Evolutionary conservation across 2,329 filamentous ascomycete genomes (phyloP), one percentile per base, ranked within the genome.

Genomic region (Nannizzia gypsea): DNA sequence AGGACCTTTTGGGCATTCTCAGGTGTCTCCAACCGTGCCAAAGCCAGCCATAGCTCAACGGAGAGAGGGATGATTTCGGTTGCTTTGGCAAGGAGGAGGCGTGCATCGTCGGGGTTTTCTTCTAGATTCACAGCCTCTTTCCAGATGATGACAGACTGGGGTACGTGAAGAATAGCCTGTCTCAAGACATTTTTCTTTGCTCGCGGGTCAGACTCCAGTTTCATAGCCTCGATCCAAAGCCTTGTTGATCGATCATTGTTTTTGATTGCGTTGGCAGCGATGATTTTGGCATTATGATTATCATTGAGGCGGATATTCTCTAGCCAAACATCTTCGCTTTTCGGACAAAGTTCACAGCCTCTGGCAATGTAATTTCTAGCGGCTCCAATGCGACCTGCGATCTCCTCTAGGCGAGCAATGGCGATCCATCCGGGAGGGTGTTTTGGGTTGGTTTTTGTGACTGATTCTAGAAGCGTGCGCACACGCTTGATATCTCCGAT

Each of bases 401-500:
- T 79, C 71, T 97, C 91, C 72, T 99, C 95, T 55, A 99, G 75
- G 68, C 93, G 84, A 15, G 92, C 90, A 2, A 93, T 89, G 3
- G 95, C 93, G 67, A 99, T 95, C 88, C 95, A 99, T 20, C 90
- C 93, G 8, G 93, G 89, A 0, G 89, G 90, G 69, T 97, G 95
- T 64, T 89, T 91, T 1, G 92, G 89, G 71, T 99, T 99, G 6
- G 92, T 96, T 74, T 93, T 95, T 71, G 96, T 95, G 54, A 97
- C 93, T 0, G 92, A 97, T 70, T 96, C 90, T n/a, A 99, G 78
- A 38, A 99, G 80, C 64, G 91, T 87, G 64, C 93, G 84, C 17
- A 95, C 93, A 73, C 93, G 87, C 70, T 96, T 95, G 71, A 99
- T 90, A 69, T 99, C 93, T 62, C 93, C 92, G 26, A 97, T 88